Evolutionary conservation across 768 basidiomycete genomes (phyloP).

Genomic region (Russula abietina): DNA sequence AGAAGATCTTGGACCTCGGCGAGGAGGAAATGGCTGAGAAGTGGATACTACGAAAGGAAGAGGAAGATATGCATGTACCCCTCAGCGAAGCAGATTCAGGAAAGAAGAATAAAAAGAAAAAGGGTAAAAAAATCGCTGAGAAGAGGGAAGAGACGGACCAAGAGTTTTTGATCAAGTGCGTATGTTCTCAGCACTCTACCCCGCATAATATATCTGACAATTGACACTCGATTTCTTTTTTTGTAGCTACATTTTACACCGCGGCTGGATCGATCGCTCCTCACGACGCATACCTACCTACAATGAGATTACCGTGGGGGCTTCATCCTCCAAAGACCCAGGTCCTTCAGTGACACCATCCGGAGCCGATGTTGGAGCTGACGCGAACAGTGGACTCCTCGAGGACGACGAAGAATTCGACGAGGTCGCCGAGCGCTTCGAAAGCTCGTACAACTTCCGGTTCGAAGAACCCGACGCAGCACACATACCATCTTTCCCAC

Average conservation of each 20-base stretch:
- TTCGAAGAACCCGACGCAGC: conserved; percentile 86
- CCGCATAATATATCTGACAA: neutral
- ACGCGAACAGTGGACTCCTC: conserved; percentile 31
- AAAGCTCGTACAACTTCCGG: conserved; percentile 95
- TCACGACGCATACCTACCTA: conserved; percentile 77
- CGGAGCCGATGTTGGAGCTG: conserved; percentile 21
- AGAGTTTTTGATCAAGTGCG: conserved; percentile 87
- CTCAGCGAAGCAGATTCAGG: conserved; percentile 30
- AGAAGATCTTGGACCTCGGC: conserved; percentile 58
- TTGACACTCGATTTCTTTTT: neutral
- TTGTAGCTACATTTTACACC: conserved; percentile 87
- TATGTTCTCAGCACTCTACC: conserved; percentile 18
- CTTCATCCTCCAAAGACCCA: conserved; percentile 25
- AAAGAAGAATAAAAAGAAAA: conserved; percentile 32
- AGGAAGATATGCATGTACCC: conserved; percentile 26
- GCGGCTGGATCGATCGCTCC: conserved; percentile 91
- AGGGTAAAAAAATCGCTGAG: conserved; percentile 26
- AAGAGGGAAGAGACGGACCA: conserved; percentile 64
- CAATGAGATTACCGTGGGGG: conserved; percentile 59
- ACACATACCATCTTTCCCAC: conserved; percentile 68
- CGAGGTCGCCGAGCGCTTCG: conserved; percentile 85
- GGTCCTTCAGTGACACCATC: conserved; percentile 20
- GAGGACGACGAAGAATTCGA: conserved; percentile 76
- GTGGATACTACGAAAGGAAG: conserved; percentile 30
- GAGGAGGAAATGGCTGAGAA: conserved; percentile 25